A percentile compares a stretch with the other conserved stretches of the same genome.
Conservation (phyloP, 2,329 filamentous ascomycete species). For the Sporothrix luriei region DNA sequence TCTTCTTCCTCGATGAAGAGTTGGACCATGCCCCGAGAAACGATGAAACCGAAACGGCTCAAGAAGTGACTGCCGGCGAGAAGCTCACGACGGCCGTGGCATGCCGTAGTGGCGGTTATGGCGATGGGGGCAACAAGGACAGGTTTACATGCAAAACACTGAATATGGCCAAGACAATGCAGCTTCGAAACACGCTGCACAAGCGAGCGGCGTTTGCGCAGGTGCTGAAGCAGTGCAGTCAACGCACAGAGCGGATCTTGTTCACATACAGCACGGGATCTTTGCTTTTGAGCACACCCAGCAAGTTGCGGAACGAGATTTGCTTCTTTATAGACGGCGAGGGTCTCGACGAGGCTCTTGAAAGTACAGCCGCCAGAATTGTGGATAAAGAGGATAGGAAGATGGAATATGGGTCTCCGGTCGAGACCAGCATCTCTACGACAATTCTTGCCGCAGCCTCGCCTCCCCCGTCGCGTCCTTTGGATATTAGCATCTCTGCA, state of each 20-base stretch:
- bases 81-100: too few relatives aligned
- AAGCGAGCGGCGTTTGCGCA: not conserved
- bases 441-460: not conserved
- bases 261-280: not conserved
- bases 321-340: not conserved
- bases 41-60: not conserved
- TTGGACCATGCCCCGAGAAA: not conserved
- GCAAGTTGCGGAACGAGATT: not conserved
- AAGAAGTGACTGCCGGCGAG: not conserved
- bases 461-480: not conserved
- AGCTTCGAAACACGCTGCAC: not conserved
- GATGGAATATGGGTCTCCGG: not conserved
- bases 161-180: conserved; percentile 3
- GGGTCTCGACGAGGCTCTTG: not conserved
- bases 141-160: not conserved
- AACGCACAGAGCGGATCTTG: not conserved
- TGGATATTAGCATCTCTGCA: not conserved
- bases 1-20: not conserved
- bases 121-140: not conserved
- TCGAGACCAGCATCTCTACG: too few relatives aligned
- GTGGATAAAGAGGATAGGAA: too few relatives aligned
- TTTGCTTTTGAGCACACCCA: not conserved
- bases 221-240: too few relatives aligned
- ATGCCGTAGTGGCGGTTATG: not conserved
- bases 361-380: not conserved